Percentiles rank a stretch among this genome's conserved stretches.
Evolutionary conservation across 2,329 filamentous ascomycete genomes (phyloP).

Genomic region (Mycosphaerella sp.): DNA sequence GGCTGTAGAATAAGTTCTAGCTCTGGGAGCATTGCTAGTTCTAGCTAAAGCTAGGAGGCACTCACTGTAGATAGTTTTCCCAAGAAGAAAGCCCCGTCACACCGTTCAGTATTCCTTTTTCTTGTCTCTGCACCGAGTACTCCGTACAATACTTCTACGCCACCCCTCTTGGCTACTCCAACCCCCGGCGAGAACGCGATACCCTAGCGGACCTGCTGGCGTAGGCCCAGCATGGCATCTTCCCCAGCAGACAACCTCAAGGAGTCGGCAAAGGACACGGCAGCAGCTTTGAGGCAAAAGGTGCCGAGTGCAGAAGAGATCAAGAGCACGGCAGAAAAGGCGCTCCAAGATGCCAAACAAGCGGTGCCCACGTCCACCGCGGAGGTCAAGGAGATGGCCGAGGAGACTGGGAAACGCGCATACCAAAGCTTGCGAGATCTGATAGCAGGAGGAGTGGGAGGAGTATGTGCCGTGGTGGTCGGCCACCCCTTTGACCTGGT

Average conservation of each 20-base stretch:
- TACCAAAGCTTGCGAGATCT: slow-evolving; percentile 70
- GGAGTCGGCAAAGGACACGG: slow-evolving; percentile 21
- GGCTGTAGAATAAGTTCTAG: neutral
- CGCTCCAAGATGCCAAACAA: slow-evolving; percentile 20
- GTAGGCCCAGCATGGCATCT: slow-evolving; percentile 17
- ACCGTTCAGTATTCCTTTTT: too few relatives aligned
- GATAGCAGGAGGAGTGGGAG: slow-evolving; percentile 84
- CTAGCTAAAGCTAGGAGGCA: too few relatives aligned
- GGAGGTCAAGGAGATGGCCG: slow-evolving; percentile 50
- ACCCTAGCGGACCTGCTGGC: slow-evolving; percentile 1
- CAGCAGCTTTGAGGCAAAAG: slow-evolving; percentile 17
- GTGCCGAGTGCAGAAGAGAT: slow-evolving; percentile 17
- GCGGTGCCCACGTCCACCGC: slow-evolving; percentile 31
- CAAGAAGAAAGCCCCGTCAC: too few relatives aligned
- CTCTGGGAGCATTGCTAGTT: neutral
- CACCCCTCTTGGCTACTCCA: neutral
- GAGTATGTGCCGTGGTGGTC: slow-evolving; percentile 87
- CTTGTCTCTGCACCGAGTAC: too few relatives aligned
- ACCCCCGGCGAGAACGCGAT: neutral
- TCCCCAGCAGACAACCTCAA: slow-evolving; percentile 18
- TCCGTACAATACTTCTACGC: too few relatives aligned
- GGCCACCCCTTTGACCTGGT: slow-evolving; percentile 95
- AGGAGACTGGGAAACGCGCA: slow-evolving; percentile 47
- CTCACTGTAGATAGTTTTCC: too few relatives aligned
- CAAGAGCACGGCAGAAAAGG: slow-evolving; percentile 16